These are phyloP conservation scores for Saturnispora galanensis DNA, from an alignment of 805 yeast species.

Conservation along the genomic window DNA sequence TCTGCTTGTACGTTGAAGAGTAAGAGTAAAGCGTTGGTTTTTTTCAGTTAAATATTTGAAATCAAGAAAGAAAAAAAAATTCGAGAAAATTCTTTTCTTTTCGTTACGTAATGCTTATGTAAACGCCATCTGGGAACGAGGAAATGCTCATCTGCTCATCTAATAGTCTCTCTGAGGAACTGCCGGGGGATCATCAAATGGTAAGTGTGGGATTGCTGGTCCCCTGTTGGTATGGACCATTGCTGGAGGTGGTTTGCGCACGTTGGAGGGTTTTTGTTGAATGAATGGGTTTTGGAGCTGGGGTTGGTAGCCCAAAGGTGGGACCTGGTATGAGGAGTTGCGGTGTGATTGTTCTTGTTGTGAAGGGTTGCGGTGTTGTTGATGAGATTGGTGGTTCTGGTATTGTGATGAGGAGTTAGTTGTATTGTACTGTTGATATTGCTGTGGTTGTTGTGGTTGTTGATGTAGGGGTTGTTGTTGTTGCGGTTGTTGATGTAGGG, in stretches of 20 bases:
- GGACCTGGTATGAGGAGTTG: background rate
- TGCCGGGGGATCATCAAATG: constrained; percentile 1
- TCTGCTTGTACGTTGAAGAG: constrained; percentile 10
- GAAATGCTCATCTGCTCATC: background rate
- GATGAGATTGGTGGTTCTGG: background rate
- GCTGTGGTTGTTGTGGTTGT: background rate
- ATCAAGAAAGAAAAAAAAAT: background rate
- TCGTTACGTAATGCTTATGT: background rate
- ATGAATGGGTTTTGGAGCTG: constrained; percentile 2
- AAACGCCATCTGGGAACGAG: background rate
- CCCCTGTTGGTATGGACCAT: background rate
- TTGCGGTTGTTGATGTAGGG: background rate
- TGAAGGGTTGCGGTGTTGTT: too few relatives aligned
- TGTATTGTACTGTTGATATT: background rate
- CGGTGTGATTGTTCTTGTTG: too few relatives aligned
- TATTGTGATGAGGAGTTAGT: background rate
- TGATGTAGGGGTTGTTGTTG: background rate
- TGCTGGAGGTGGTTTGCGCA: background rate
- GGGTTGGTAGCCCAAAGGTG: background rate
- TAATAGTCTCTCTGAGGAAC: background rate
- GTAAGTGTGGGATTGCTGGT: constrained; percentile 1
- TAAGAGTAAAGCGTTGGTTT: background rate
- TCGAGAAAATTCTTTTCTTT: background rate
- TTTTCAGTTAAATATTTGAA: background rate
- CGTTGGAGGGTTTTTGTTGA: background rate